These are phyloP conservation scores for Corinectria fuckeliana DNA, from an alignment of 2,329 filamentous ascomycete genomes.

Conservation along the genomic window DNA sequence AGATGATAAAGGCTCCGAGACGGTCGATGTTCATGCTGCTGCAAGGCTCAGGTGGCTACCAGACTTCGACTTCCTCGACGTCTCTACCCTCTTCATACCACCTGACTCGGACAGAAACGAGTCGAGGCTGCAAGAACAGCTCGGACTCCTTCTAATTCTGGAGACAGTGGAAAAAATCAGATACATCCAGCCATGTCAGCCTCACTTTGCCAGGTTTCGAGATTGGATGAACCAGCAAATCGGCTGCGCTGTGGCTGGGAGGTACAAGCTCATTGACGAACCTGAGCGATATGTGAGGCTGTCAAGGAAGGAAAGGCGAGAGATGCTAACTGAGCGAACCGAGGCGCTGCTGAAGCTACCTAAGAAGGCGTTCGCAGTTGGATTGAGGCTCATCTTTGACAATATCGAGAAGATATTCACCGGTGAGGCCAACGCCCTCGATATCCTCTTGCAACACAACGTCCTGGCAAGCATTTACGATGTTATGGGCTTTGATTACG, in stretches of 20 bases:
- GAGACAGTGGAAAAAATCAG: conserved; percentile 5
- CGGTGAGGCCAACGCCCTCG: conserved; percentile 2
- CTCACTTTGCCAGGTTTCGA: conserved; percentile 12
- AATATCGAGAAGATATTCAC: conserved; percentile 2
- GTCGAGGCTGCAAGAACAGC: conserved; percentile 4
- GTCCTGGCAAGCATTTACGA: neutral
- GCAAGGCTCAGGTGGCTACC: conserved; percentile 15
- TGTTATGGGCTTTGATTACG: conserved; percentile 7
- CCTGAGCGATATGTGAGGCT: neutral
- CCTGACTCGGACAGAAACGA: neutral
- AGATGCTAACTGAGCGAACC: neutral
- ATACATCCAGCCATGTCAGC: conserved; percentile 7
- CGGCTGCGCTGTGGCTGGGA: conserved; percentile 6
- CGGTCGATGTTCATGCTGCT: neutral
- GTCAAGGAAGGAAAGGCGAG: neutral
- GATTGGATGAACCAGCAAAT: conserved; percentile 17
- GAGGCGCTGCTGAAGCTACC: neutral
- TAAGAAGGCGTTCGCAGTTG: neutral
- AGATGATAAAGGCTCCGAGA: neutral
- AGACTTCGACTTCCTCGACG: conserved; percentile 14
- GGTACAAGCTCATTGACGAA: conserved; percentile 44
- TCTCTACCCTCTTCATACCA: conserved; percentile 1
- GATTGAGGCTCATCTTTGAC: conserved; percentile 7
- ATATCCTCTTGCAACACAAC: conserved; percentile 7
- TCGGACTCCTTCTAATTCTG: conserved; percentile 1